A percentile compares a stretch with the other conserved stretches of the same genome.
These are phyloP conservation scores for Endogone sp. DNA, from an alignment of 192 early-diverging fungal genomes.

Conservation along the genomic window DNA sequence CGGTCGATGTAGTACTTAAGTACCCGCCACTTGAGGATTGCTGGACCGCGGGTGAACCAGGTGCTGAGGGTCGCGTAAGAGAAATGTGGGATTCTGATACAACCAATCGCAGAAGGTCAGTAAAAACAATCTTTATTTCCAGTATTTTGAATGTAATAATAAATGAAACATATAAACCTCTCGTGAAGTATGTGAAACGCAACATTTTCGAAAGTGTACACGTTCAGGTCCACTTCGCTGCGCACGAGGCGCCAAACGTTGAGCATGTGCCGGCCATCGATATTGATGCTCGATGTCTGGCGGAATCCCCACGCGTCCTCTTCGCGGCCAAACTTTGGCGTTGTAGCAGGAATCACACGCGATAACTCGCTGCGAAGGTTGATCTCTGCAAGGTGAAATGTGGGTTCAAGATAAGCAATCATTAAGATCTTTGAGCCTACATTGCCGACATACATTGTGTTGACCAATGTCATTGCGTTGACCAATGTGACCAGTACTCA, in stretches of 20 bases:
- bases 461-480: not conserved
- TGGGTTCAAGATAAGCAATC: not conserved
- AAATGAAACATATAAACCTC: constrained; percentile 42
- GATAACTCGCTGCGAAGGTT: constrained; percentile 22
- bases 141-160: constrained; percentile 1
- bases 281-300: constrained; percentile 58
- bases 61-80: constrained; percentile 46
- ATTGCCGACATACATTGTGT: constrained; percentile 22
- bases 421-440: constrained; percentile 18
- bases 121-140: constrained; percentile 1
- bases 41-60: constrained; percentile 57
- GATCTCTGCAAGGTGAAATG: constrained; percentile 16
- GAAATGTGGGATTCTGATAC: constrained; percentile 67
- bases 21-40: constrained; percentile 53
- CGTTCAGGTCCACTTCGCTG: constrained; percentile 69
- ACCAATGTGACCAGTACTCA: not conserved
- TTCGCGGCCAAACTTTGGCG: not conserved
- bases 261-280: constrained; percentile 75
- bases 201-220: constrained; percentile 76
- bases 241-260: constrained; percentile 89
- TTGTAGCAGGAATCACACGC: not conserved
- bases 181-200: constrained; percentile 67
- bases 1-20: constrained; percentile 67
- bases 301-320: constrained; percentile 51
- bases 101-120: too few species aligned